These are phyloP conservation scores for Kockovaella imperatae DNA, from an alignment of 768 basidiomycete species.

Conservation along the genomic window DNA sequence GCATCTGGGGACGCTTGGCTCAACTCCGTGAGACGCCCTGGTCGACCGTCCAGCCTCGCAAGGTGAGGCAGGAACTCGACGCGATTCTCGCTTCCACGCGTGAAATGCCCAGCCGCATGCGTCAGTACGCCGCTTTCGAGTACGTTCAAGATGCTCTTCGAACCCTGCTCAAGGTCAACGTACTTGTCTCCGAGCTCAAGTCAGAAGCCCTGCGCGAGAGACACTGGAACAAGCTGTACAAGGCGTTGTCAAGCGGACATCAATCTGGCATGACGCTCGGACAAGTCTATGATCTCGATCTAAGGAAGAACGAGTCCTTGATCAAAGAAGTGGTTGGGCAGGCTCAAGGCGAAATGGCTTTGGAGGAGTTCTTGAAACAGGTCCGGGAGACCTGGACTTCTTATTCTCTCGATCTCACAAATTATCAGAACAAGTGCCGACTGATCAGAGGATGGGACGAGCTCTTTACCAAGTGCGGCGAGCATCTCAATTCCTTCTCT, in stretches of 20 bases:
- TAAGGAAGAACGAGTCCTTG: constrained; percentile 79
- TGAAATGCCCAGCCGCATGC: constrained; percentile 98
- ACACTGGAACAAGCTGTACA: constrained; percentile 97
- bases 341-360: constrained; percentile 95
- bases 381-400: constrained; percentile 96
- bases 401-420: constrained; percentile 90
- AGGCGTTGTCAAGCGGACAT: constrained; percentile 68
- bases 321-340: constrained; percentile 95
- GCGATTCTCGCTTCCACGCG: constrained; percentile 84
- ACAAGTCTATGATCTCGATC: constrained; percentile 90
- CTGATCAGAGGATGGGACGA: constrained; percentile 97
- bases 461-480: constrained; percentile 90
- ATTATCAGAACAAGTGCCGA: constrained; percentile 98
- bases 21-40: constrained; percentile 82
- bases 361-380: constrained; percentile 90
- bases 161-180: constrained; percentile 78
- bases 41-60: constrained; percentile 85
- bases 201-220: constrained; percentile 95
- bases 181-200: constrained; percentile 85
- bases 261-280: constrained; percentile 85
- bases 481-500: constrained; percentile 88
- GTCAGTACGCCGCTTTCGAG: constrained; percentile 98
- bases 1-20: constrained; percentile 87
- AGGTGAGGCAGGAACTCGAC: constrained; percentile 87
- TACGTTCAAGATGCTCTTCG: constrained; percentile 88